Conservation (phyloP, 1,284 basidiomycete genomes). For the Trichosporon faecale region DNA sequence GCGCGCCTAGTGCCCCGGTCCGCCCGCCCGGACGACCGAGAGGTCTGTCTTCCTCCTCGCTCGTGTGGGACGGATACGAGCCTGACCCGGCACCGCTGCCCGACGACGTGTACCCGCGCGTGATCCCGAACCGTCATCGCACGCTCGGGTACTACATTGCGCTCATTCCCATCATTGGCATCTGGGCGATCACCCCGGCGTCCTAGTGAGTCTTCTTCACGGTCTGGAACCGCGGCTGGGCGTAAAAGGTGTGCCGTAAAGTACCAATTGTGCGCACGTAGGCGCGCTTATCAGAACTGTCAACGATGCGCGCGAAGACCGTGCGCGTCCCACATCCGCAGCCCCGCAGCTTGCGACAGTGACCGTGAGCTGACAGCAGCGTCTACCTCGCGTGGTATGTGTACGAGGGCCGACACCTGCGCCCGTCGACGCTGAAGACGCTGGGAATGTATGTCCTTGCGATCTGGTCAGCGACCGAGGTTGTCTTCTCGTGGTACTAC, state of each 20-base stretch:
- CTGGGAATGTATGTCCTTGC: conserved; percentile 28
- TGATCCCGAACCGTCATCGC: background rate
- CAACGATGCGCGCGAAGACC: background rate
- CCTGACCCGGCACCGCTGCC: conserved; percentile 11
- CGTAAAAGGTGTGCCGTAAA: background rate
- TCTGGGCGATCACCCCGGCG: conserved; percentile 68
- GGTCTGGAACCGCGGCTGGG: background rate
- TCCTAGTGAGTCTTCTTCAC: conserved; percentile 57
- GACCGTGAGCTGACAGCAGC: conserved; percentile 26
- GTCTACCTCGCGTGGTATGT: conserved; percentile 55
- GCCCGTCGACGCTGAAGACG: conserved; percentile 12
- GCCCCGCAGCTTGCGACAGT: too few relatives aligned
- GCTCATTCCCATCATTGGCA: conserved; percentile 58
- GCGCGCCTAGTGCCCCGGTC: background rate
- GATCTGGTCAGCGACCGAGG: conserved; percentile 39
- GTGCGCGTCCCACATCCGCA: background rate
- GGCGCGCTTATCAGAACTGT: background rate
- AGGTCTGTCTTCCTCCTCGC: background rate
- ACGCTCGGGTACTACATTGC: conserved; percentile 36
- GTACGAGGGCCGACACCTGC: conserved; percentile 53
- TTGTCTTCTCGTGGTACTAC: conserved; percentile 72
- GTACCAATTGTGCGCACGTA: background rate
- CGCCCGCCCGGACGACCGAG: background rate
- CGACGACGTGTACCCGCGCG: conserved; percentile 15
- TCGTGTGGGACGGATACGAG: conserved; percentile 5